These are phyloP conservation scores for Ajuga reptans DNA, from an alignment of 305 asterid species.

Conservation along the genomic window DNA sequence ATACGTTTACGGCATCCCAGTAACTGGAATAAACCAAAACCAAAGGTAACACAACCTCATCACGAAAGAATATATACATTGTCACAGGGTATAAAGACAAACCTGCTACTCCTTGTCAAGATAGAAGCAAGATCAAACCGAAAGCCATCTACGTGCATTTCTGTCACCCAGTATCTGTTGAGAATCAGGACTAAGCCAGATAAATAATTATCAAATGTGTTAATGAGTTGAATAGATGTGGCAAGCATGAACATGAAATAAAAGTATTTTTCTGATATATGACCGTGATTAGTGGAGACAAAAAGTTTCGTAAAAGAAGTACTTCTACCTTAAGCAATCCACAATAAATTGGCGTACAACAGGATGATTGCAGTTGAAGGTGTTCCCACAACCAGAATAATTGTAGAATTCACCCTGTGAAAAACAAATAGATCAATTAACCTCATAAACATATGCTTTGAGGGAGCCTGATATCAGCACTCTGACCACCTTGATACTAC, in stretches of 20 bases:
- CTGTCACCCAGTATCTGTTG: conserved; percentile 91
- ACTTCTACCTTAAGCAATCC: conserved; percentile 80
- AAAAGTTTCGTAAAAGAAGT: conserved; percentile 1
- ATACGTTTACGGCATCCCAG: conserved; percentile 79
- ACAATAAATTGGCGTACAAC: conserved; percentile 76
- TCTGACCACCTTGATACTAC: not conserved
- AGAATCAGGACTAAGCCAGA: conserved; percentile 36
- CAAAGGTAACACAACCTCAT: conserved; percentile 21
- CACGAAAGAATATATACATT: conserved; percentile 9
- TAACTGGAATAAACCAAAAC: conserved; percentile 38
- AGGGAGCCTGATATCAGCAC: not conserved
- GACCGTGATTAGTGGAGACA: not conserved
- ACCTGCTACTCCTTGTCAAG: conserved; percentile 96
- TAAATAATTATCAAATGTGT: conserved; percentile 29
- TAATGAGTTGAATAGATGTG: conserved; percentile 19
- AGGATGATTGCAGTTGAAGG: conserved; percentile 97
- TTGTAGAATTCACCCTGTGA: conserved; percentile 91
- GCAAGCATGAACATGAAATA: conserved; percentile 15
- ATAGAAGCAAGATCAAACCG: conserved; percentile 98
- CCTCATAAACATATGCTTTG: conserved; percentile 1
- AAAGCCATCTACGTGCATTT: conserved; percentile 96
- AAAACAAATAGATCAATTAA: conserved; percentile 11
- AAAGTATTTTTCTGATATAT: not conserved
- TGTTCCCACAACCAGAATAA: conserved; percentile 98
- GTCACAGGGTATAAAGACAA: conserved; percentile 16